Evolutionary conservation across 129 eudicot genomes (phyloP).

Genomic region (Tagetes erecta): DNA sequence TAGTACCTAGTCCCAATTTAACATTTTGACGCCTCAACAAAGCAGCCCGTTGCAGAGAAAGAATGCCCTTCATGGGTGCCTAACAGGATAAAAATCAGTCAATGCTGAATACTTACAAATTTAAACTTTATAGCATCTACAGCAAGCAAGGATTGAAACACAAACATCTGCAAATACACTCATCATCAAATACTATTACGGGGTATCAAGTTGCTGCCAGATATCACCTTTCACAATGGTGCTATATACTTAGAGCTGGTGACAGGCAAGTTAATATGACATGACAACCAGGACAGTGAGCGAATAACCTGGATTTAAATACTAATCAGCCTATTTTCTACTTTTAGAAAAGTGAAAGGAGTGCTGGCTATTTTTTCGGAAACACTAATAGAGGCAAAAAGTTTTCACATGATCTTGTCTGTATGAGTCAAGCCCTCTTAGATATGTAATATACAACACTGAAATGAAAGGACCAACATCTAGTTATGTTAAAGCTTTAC

Average conservation of each 20-base stretch:
- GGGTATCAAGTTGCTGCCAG: neutral
- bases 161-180: neutral
- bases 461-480: neutral
- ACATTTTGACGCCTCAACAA: slow-evolving; percentile 45
- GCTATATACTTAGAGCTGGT: neutral
- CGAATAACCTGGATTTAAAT: neutral
- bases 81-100: slow-evolving; percentile 18
- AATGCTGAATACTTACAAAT: neutral
- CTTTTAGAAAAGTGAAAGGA: neutral
- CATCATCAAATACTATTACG: neutral
- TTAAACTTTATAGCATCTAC: neutral
- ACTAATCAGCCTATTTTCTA: neutral
- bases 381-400: neutral
- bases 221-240: neutral
- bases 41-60: slow-evolving; percentile 63
- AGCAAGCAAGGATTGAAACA: neutral
- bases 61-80: slow-evolving; percentile 82
- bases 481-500: slow-evolving; percentile 4
- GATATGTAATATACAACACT: neutral
- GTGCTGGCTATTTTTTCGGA: neutral
- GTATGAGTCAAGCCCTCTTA: neutral
- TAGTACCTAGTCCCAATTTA: slow-evolving; percentile 43
- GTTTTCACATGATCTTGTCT: neutral
- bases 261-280: neutral
- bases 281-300: neutral